Base-by-base conservation (phyloP, 2,329 filamentous ascomycete species). In the Torrubiella hemipterigena region DNA sequence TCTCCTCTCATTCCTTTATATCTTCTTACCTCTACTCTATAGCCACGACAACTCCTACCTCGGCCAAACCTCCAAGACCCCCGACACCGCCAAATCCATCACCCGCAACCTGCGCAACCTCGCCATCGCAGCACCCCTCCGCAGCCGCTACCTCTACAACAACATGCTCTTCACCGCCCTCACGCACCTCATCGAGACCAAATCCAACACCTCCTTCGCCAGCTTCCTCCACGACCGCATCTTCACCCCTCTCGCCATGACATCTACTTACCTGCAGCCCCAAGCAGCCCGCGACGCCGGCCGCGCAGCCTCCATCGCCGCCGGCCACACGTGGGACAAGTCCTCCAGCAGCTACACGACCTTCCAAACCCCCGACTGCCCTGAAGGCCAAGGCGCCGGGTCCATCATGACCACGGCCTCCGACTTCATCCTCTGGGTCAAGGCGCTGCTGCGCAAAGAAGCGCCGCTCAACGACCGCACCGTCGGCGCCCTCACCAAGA, bases 121-220 rank as follows among this genome's bases (percentile, higher is more conserved):
- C 8, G 27, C 31, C 11, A 15, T 35, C 19, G 20, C 19, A 29
- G 33, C 29, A 7, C 33, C 33, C 15, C 12, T 35, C 29, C 33
- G 33, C 16, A 35, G 23, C 18, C 17, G 22, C 2, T 29, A 32
- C 26, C 18, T 31, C 10, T 35, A 35, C 23, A 32, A 12, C 24
- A 35, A 35, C 25, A 35, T 35, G 18, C 31, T 35, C 29, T 31
- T 27, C 33, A 35, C 33, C 12, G 33, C 32, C 19, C 29, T 29
- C 16, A 23, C 29, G 18, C 27, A 28, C 19, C 29, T 35, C 23
- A 24, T 35, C 18, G 33, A 35, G 22, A 25, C 14, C 7, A 9
- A 18, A 7, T 24, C 24, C 29, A 16, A 14, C 13, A 27, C 7
- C 8, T 10, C 33, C 4, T 35, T 35, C 14, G 9, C 33, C 18